A percentile compares a stretch with the other conserved stretches of the same genome.
These are phyloP conservation scores for Yarrowia keelungensis DNA, from an alignment of 805 yeast genomes.

Conservation along the genomic window DNA sequence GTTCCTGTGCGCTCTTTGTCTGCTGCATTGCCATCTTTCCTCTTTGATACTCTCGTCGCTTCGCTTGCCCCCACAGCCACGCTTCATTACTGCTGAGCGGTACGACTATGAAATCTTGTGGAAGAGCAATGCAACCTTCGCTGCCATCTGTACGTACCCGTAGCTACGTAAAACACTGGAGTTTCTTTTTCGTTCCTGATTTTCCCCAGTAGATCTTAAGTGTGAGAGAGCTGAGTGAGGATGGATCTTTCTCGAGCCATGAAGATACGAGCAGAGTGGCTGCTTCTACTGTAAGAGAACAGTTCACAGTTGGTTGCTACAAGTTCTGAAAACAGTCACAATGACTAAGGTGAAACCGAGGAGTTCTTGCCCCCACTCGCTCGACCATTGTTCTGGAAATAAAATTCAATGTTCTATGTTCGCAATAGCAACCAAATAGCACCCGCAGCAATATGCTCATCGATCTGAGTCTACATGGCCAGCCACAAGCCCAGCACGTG, in stretches of 20 bases:
- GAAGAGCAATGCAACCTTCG: constrained; percentile 23
- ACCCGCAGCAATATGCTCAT: constrained; percentile 17
- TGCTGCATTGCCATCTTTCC: not conserved
- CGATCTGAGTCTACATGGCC: constrained; percentile 12
- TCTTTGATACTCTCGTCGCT: constrained; percentile 2
- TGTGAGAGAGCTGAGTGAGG: no score
- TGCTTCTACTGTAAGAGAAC: no score
- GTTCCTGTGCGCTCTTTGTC: constrained; percentile 7
- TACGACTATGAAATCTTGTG: constrained; percentile 13
- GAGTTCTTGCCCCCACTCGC: no score
- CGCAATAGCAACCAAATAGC: constrained; percentile 11
- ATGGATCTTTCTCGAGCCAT: no score
- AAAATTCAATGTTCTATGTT: constrained; percentile 7
- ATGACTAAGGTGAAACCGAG: no score
- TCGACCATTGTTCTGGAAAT: not conserved
- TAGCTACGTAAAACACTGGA: not conserved
- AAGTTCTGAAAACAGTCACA: no score
- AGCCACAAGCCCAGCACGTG: constrained; percentile 19
- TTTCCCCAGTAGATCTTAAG: constrained; percentile 17
- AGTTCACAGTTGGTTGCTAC: no score
- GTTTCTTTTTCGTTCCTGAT: constrained; percentile 25
- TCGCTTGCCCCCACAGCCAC: constrained; percentile 29
- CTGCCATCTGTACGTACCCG: constrained; percentile 2
- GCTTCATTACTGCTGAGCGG: constrained; percentile 15
- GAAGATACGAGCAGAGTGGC: no score